Evolutionary conservation across 176 grass and related monocot genomes (phyloP), one percentile per base, ranked within the genome.

Genomic region (Panicum miliaceum): DNA sequence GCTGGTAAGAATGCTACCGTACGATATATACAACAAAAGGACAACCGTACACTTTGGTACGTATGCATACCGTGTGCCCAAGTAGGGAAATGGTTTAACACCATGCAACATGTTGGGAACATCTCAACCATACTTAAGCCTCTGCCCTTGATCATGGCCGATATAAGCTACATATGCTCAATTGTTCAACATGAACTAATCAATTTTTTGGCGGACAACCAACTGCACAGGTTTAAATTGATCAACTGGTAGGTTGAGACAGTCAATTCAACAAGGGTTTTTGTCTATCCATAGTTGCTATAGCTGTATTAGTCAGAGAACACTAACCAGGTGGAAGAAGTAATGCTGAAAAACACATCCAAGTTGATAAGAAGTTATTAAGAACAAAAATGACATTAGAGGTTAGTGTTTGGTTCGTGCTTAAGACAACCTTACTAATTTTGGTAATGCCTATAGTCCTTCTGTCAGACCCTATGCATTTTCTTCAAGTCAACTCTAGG

Each of bases 121-220:
- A 75, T 53, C 26, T 35, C 37, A 10, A 6, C 29, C 51, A 56
- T 56, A 37, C 27, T 75, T 75, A 37, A 72, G 40, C 40, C 26
- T 10, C 9, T 27, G 13, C 23, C 46, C 46, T 68, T 8, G 2
- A 65, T 68, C 48, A 53, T 74, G 48, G 9, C 8, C 12, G 18
- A 47, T 65, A 65, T 20, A 12, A 78, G 47, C 26, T 48, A n/a
- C 2, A 13, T 23, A 64, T 2, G 2, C 12, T 40, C n/a, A 22
- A 41, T 15, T 51, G n/a, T 22, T 79, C 3, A 46, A 69, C 16
- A 64, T 60, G 29, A 32, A 32, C 29, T 41, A 22, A 38, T 41
- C 9, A 38, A 32, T 50, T 63, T 38, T 48, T 86, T 76, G 63
- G 52, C 46, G 63, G 41, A 71, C 54, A 63, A 77, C 54, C 64